phyloP scores from a whole-genome alignment of 1,139 yeast species.

The Geotrichum carabidarum region DNA sequence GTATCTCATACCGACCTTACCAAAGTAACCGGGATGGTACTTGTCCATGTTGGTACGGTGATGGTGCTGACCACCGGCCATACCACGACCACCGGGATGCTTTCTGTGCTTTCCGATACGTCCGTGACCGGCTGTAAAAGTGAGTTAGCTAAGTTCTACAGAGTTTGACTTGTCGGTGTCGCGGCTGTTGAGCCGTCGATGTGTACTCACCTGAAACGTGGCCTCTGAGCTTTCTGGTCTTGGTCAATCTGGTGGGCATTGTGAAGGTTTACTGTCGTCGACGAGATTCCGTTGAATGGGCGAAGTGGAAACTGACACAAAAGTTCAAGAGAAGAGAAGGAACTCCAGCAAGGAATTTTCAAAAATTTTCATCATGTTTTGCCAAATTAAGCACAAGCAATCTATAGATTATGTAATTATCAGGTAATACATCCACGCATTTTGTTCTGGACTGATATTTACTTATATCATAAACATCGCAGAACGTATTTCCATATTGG shows the following conservation, averaged over 20 bases:
- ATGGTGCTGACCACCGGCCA: constrained; percentile 99
- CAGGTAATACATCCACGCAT: no score
- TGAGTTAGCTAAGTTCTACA: constrained; percentile 19
- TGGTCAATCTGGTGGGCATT: constrained; percentile 99
- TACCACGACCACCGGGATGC: constrained; percentile 99
- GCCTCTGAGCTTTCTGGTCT: constrained; percentile 99
- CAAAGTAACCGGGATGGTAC: constrained; percentile 99
- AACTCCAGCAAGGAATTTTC: not conserved
- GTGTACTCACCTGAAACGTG: constrained; percentile 79
- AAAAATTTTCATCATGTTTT: not conserved
- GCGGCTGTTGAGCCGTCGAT: not conserved
- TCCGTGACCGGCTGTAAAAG: constrained; percentile 93
- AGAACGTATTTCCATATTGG: no score
- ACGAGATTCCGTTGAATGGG: constrained; percentile 7
- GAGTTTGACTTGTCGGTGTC: not conserved
- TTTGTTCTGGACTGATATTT: no score
- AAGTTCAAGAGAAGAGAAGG: not conserved
- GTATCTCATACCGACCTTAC: constrained; percentile 99
- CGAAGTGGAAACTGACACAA: not conserved
- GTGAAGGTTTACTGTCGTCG: constrained; percentile 13
- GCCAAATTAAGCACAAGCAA: not conserved
- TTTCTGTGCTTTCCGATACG: constrained; percentile 99
- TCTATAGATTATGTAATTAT: not conserved
- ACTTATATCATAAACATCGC: no score
- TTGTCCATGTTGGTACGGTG: constrained; percentile 98